Percentiles rank a stretch among this genome's conserved stretches.
These are phyloP conservation scores for Coprinellus micaceus DNA, from an alignment of 768 basidiomycete genomes.

Conservation along the genomic window DNA sequence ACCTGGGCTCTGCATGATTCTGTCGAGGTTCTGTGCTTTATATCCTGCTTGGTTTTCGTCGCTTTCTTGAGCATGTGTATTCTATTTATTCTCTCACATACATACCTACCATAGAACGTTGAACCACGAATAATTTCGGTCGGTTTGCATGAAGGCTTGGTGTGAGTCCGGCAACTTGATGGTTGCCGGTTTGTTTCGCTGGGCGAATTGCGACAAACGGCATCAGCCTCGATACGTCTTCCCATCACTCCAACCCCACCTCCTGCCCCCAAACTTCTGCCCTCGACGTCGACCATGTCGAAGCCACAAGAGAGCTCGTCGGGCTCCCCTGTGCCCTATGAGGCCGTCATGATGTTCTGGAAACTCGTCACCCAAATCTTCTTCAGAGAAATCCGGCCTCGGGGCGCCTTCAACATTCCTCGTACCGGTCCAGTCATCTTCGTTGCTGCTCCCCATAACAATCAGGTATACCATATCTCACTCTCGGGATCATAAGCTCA, in stretches of 20 bases:
- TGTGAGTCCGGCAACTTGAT: too few relatives aligned
- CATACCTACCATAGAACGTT: too few relatives aligned
- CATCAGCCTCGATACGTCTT: neutral
- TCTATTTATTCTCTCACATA: neutral
- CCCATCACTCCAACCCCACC: neutral
- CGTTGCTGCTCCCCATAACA: constrained; percentile 88
- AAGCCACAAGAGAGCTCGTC: constrained; percentile 11
- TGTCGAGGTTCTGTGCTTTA: constrained; percentile 8
- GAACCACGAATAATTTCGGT: neutral
- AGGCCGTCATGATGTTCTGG: constrained; percentile 82
- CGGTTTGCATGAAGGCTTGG: neutral
- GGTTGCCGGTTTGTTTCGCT: too few relatives aligned
- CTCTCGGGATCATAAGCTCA: constrained; percentile 3
- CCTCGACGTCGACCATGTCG: constrained; percentile 18
- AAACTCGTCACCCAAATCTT: constrained; percentile 84
- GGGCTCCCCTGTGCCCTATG: constrained; percentile 46
- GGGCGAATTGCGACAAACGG: too few relatives aligned
- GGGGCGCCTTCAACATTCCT: constrained; percentile 94
- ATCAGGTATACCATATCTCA: constrained; percentile 54
- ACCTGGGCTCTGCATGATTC: constrained; percentile 25
- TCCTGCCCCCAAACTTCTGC: neutral
- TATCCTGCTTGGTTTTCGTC: neutral
- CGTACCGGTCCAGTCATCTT: constrained; percentile 88
- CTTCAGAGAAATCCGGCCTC: constrained; percentile 91
- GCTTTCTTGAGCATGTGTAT: neutral